Conservation (phyloP, 805 yeast genomes). For the Cyberlindnera petersonii region DNA sequence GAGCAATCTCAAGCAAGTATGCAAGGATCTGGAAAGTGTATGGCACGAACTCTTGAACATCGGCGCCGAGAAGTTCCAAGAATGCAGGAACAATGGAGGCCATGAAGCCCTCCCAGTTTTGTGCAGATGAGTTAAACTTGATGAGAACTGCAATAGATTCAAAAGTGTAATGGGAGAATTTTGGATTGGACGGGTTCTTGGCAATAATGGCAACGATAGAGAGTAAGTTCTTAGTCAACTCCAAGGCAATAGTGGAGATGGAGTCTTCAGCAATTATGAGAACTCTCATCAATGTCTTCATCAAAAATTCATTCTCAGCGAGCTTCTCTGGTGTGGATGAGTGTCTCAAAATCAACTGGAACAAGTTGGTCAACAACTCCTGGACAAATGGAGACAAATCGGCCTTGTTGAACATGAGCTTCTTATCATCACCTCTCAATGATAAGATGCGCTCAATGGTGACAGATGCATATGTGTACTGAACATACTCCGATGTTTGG, state of each 20-base stretch:
- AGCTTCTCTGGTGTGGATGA: slow-evolving; percentile 77
- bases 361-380: slow-evolving; percentile 60
- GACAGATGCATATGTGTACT: slow-evolving; percentile 89
- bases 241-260: slow-evolving; percentile 42
- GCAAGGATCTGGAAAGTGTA: slow-evolving; percentile 90
- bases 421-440: slow-evolving; percentile 55
- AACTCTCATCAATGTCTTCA: slow-evolving; percentile 85
- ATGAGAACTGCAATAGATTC: slow-evolving; percentile 81
- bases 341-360: slow-evolving; percentile 58
- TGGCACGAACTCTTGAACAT: slow-evolving; percentile 91
- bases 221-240: slow-evolving; percentile 59
- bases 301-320: slow-evolving; percentile 91
- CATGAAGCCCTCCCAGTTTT: slow-evolving; percentile 32
- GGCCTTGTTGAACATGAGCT: slow-evolving; percentile 60
- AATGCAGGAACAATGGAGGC: slow-evolving; percentile 61
- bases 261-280: slow-evolving; percentile 67
- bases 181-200: slow-evolving; percentile 93
- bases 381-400: slow-evolving; percentile 67
- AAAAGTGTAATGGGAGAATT: slow-evolving; percentile 84
- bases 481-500: slow-evolving; percentile 64
- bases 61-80: slow-evolving; percentile 66
- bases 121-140: slow-evolving; percentile 39
- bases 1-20: slow-evolving; percentile 61
- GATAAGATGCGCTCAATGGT: slow-evolving; percentile 87
- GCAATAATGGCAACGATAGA: slow-evolving; percentile 66